Conservation (phyloP, 805 yeast genomes). For the Wickerhamomyces subpelliculosus region DNA sequence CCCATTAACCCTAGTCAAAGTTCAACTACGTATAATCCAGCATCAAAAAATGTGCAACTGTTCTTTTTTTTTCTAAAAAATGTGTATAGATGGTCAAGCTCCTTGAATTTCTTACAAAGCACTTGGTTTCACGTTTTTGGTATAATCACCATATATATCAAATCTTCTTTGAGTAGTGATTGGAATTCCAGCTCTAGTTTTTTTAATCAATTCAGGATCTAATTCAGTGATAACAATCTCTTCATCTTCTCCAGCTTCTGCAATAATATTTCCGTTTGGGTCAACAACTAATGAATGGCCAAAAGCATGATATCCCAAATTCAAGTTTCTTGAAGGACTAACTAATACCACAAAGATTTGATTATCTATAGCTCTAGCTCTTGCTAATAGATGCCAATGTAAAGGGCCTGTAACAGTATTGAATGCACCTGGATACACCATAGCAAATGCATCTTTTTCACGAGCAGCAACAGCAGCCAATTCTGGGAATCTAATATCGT, state of each 20-base stretch:
- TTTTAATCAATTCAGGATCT: slow-evolving; percentile 50
- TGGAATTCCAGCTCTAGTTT: slow-evolving; percentile 62
- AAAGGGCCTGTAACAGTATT: slow-evolving; percentile 83
- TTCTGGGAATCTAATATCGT: slow-evolving; percentile 80
- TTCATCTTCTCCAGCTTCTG: slow-evolving; percentile 79
- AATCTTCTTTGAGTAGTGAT: slow-evolving; percentile 64
- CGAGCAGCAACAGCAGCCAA: slow-evolving; percentile 68
- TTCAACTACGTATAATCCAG: too few relatives aligned
- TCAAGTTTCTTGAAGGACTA: slow-evolving; percentile 81
- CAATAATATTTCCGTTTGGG: slow-evolving; percentile 55
- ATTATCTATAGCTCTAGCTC: slow-evolving; percentile 71
- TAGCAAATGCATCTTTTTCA: slow-evolving; percentile 56
- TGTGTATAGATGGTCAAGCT: too few relatives aligned
- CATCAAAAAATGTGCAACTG: too few relatives aligned
- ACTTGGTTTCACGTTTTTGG: slow-evolving; percentile 12
- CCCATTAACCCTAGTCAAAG: too few relatives aligned
- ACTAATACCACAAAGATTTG: slow-evolving; percentile 70
- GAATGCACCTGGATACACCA: slow-evolving; percentile 84
- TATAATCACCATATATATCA: slow-evolving; percentile 37
- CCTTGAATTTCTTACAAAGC: slow-evolving; percentile 4
- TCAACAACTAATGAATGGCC: slow-evolving; percentile 65
- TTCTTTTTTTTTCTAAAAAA: too few relatives aligned
- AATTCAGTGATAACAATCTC: slow-evolving; percentile 69
- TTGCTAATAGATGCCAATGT: slow-evolving; percentile 76
- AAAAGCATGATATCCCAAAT: slow-evolving; percentile 50